Conservation (phyloP, 1,284 basidiomycete genomes). For the Athelia psychrophila region DNA sequence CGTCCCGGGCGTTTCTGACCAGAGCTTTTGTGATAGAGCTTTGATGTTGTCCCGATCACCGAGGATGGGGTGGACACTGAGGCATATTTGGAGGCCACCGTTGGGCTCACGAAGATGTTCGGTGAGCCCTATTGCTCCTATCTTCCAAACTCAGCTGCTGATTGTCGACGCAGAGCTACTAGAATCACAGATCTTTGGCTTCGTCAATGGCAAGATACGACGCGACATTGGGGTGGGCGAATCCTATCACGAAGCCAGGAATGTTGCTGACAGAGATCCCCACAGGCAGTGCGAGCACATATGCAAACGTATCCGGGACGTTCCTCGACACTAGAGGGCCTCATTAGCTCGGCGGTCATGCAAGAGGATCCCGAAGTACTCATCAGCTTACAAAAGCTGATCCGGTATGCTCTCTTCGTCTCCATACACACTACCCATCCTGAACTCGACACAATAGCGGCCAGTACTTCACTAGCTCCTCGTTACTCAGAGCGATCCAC, state of each 20-base stretch:
- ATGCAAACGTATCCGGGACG: too few species aligned
- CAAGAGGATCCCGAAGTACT: too few species aligned
- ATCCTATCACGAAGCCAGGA: too few species aligned
- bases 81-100: slow-evolving; percentile 85
- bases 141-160: slow-evolving; percentile 4
- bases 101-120: slow-evolving; percentile 89
- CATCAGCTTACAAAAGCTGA: too few species aligned
- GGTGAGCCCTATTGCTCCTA: slow-evolving; percentile 43
- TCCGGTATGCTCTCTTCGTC: too few species aligned
- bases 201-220: slow-evolving; percentile 89
- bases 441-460: too few species aligned
- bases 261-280: too few species aligned
- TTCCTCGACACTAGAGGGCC: slow-evolving; percentile 2
- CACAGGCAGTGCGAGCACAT: too few species aligned
- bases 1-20: slow-evolving; percentile 2
- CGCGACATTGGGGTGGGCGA: slow-evolving; percentile 78
- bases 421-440: too few species aligned
- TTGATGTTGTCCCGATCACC: slow-evolving; percentile 79
- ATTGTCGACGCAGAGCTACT: slow-evolving; percentile 64
- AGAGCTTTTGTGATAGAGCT: slow-evolving; percentile 55
- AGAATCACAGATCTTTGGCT: slow-evolving; percentile 83
- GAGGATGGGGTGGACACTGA: slow-evolving; percentile 80
- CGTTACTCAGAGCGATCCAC: neutral
- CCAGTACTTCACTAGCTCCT: too few species aligned
- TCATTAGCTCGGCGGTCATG: neutral